Evolutionary conservation across 805 yeast genomes (phyloP).

Genomic region (Clavispora phyllophila): DNA sequence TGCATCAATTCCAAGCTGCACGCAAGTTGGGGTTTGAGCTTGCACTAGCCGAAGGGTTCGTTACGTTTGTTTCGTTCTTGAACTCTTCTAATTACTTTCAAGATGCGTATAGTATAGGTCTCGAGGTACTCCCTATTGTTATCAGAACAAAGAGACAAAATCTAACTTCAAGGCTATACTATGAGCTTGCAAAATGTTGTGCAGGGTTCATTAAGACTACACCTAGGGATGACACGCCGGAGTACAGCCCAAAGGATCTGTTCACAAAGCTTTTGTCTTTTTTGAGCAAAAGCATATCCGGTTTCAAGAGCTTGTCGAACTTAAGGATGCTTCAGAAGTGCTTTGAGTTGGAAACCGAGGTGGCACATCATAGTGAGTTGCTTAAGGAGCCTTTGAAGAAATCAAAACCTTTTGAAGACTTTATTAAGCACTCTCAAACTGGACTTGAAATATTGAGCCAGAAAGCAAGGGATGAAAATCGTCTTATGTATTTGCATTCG

Average conservation of each 20-base stretch:
- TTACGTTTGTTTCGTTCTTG: slow-evolving; percentile 43
- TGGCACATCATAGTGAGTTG: slow-evolving; percentile 18
- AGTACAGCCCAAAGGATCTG: slow-evolving; percentile 3
- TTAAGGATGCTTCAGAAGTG: slow-evolving; percentile 35
- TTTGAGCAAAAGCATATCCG: slow-evolving; percentile 40
- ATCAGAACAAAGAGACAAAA: slow-evolving; percentile 36
- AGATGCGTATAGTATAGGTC: slow-evolving; percentile 41
- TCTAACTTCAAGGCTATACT: slow-evolving; percentile 31
- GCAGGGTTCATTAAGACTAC: background rate
- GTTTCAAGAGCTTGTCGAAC: slow-evolving; percentile 37
- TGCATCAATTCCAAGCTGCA: slow-evolving; percentile 47
- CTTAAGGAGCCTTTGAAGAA: slow-evolving; percentile 4
- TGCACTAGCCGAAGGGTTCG: slow-evolving; percentile 42
- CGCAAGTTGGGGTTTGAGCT: slow-evolving; percentile 41
- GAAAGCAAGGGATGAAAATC: slow-evolving; percentile 7
- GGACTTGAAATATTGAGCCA: slow-evolving; percentile 10
- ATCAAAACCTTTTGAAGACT: slow-evolving; percentile 8
- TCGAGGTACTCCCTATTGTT: slow-evolving; percentile 40
- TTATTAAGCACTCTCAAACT: slow-evolving; percentile 8
- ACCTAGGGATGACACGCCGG: background rate
- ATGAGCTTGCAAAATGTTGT: slow-evolving; percentile 26
- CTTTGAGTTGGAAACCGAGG: slow-evolving; percentile 33
- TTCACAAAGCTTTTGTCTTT: slow-evolving; percentile 31
- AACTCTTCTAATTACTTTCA: slow-evolving; percentile 34
- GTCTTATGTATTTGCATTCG: background rate